Base-by-base conservation (phyloP, 495 filamentous ascomycete genomes). In the Lasiosphaeris hirsuta region DNA sequence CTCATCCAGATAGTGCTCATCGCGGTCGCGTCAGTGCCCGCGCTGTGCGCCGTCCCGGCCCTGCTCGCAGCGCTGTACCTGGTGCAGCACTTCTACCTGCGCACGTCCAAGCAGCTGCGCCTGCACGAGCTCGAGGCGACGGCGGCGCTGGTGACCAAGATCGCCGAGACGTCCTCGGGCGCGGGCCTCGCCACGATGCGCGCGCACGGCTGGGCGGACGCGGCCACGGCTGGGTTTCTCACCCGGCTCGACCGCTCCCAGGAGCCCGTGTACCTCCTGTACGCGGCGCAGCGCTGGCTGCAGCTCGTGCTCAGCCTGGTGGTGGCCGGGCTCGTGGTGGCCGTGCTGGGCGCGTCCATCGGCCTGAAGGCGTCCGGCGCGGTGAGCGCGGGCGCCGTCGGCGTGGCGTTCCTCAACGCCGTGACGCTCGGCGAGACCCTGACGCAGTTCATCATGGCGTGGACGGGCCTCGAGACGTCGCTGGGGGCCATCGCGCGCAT, bases 91-190 rank as follows among this genome's bases (percentile, higher is more conserved):
- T 73, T 71, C 62, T 83, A 83, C 51, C 67, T 81, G 0, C 74
- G 75, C 3, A 77, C 75, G 2, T 76, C 75, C 2, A 75, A 78
- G 7, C 81, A 81, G 48, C 46, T 83, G 7, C 70, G 81, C 18
- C 54, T 80, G 1, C 62, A 83, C 6, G 80, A 82, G 40, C 71
- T 83, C 6, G 78, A 85, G 58, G 66, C 73, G 8, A 81, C 81
- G 58, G 69, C 72, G 7, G 72, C 71, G 1, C 57, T 80, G 0
- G 74, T 73, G 49, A 64, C 73, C 11, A 65, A 73, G 34, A 72
- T 75, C 39, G 49, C 67, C 41, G 72, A 77, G 43, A 69, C 68
- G 0, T 42, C 70, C n/a, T 30, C 23, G 2, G 23, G 23, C 5
- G 51, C 60, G 10, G 74, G 74, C 7, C 57, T 75, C 11, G 49